Conservation (phyloP, 768 basidiomycete species). For the Boletus reticuloceps region DNA sequence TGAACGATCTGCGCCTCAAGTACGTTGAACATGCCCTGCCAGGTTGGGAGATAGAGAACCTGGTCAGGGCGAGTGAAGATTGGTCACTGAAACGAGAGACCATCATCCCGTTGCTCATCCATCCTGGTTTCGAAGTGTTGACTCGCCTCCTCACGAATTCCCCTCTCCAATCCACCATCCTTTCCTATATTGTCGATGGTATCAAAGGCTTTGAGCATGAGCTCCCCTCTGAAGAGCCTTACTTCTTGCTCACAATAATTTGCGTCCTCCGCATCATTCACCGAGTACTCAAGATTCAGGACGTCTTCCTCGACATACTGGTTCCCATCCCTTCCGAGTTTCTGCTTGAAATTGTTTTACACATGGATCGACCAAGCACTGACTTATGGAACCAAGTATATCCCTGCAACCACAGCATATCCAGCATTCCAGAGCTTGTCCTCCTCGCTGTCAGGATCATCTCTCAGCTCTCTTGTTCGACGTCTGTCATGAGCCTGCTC, state of each 20-base stretch:
- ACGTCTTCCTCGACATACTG: slow-evolving; percentile 85
- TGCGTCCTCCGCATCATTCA: slow-evolving; percentile 80
- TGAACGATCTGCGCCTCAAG: slow-evolving; percentile 79
- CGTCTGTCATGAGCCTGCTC: slow-evolving; percentile 68
- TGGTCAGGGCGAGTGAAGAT: slow-evolving; percentile 61
- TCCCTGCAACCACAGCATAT: slow-evolving; percentile 73
- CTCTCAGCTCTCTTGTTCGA: slow-evolving; percentile 59
- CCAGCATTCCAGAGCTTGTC: slow-evolving; percentile 65
- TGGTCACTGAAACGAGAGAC: slow-evolving; percentile 47
- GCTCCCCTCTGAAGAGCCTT: slow-evolving; percentile 64
- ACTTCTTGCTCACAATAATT: slow-evolving; percentile 71
- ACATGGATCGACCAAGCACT: slow-evolving; percentile 75
- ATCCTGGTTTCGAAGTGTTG: slow-evolving; percentile 88
- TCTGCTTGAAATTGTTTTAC: slow-evolving; percentile 64
- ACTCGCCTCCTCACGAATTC: slow-evolving; percentile 73
- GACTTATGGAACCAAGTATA: slow-evolving; percentile 64
- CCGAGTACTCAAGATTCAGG: slow-evolving; percentile 81
- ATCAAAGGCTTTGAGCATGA: slow-evolving; percentile 72
- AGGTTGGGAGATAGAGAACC: slow-evolving; percentile 73
- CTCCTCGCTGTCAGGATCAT: slow-evolving; percentile 81
- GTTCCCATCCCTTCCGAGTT: slow-evolving; percentile 72
- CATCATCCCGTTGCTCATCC: slow-evolving; percentile 58
- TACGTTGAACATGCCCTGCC: slow-evolving; percentile 84
- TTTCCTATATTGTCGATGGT: slow-evolving; percentile 81
- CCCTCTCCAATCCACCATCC: slow-evolving; percentile 66